Evolutionary conservation across 768 basidiomycete genomes (phyloP), one percentile per base, ranked within the genome.

Genomic region (Tephrocybe sp.): DNA sequence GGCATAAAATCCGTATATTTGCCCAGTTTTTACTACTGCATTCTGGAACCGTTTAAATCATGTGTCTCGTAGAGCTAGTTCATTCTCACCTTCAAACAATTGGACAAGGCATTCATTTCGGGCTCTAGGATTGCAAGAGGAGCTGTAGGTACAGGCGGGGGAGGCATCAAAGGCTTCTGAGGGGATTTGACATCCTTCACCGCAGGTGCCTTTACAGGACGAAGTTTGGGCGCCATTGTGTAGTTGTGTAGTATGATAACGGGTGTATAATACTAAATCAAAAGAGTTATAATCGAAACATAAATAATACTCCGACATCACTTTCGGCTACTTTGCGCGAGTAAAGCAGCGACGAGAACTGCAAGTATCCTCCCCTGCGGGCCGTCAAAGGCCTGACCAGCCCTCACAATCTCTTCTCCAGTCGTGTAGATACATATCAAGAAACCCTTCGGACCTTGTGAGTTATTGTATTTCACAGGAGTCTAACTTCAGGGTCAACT

Each of bases 1-100:
- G 0, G 79, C 73, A 60, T 87, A 84, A 61, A 87, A 90, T 7
- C 73, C 70, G 57, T 87, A 85, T 13, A 91, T 73, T 60, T 89
- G 81, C 5, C 79, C 87, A 1, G 86, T 84, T 64, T 82, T 87
- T 4, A 88, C 68, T 5, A 82, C 76, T n/a, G 82, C 80, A 58
- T 80, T 82, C 86, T 78, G 48, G 4, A 45, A 53, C 34, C 14
- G 41, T 49, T 35, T 12, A 51, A 33, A 30, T 23, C 14, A 22
- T 61, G 16, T 57, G 42, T 26, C 38, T 4, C 26, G 45, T 16
- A 45, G 45, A 34, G 14, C 12, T 14, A 16, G 38, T 3, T 17
- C 31, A 23, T 35, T 54, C 67, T 55, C 53, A 81, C 88, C 73
- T 82, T 82, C 20, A 91, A 70, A 62, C 78, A 84, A 9, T 65